phyloP scores from a whole-genome alignment of 176 grass and related monocot genomes.

The Musa troglodytarum region DNA sequence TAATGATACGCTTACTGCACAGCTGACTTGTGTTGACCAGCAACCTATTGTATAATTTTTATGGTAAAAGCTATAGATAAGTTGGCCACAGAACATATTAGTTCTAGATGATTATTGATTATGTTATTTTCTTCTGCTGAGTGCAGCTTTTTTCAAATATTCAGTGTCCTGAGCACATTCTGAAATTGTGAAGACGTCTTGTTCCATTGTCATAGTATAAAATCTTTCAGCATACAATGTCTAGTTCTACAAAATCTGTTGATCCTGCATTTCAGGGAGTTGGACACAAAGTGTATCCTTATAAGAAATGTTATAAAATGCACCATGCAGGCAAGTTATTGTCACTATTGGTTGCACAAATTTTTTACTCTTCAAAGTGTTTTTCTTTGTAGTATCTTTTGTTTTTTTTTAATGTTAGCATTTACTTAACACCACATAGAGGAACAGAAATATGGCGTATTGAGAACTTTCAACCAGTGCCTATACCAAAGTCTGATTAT shows the following conservation, averaged over 20 bases:
- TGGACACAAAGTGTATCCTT: slow-evolving; percentile 61
- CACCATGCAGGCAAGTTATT: background rate
- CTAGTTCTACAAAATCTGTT: slow-evolving; percentile 34
- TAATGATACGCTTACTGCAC: too few relatives aligned
- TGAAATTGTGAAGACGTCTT: background rate
- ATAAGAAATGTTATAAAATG: background rate
- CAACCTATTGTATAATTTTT: too few relatives aligned
- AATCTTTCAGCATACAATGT: slow-evolving; percentile 19
- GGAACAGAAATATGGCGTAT: slow-evolving; percentile 94
- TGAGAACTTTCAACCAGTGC: slow-evolving; percentile 79
- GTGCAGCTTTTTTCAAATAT: too few relatives aligned
- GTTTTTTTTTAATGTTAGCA: background rate
- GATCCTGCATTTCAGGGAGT: slow-evolving; percentile 60
- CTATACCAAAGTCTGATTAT: slow-evolving; percentile 62
- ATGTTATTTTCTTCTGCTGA: too few relatives aligned
- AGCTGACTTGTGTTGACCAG: too few relatives aligned
- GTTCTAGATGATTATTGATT: too few relatives aligned
- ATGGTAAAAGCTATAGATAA: too few relatives aligned
- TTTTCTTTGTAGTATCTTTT: background rate
- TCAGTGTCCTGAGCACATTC: background rate
- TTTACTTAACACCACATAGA: slow-evolving; percentile 47
- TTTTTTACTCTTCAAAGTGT: slow-evolving; percentile 9
- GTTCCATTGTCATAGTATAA: background rate
- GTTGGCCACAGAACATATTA: too few relatives aligned
- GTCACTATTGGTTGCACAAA: background rate